Evolutionary conservation across 1,284 basidiomycete genomes (phyloP), one percentile per base, ranked within the genome.

Genomic region (Ceratobasidium sp.): DNA sequence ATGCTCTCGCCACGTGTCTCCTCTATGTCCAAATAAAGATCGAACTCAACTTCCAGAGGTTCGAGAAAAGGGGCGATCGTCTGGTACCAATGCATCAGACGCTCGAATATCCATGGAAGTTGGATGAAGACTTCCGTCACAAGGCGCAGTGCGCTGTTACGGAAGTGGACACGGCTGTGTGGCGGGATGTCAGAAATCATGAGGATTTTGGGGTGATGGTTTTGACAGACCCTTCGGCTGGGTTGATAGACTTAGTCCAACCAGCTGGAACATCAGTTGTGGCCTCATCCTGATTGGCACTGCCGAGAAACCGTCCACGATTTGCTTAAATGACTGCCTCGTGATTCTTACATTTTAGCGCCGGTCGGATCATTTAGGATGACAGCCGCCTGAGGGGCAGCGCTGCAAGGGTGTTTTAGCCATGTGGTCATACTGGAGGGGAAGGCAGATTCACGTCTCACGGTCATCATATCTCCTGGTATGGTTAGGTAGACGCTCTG

Each of bases 201-300:
- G 10, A 41, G 27, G 27, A 30, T n/a, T 64, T 44, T 5, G 35
- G 8, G 33, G 59, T 18, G 23, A 5, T 20, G 8, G 10, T 20
- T 10, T 8, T 27, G 41, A 44, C 62, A 2, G 8, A 74, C 71
- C 71, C 71, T 64, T 74, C 71, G 4, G 71, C 71, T 10, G 71
- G 71, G n/a, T 74, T 74, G 14, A 30, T 33, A 20, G 4, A 52
- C 23, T 64, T 59, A 6, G 16, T 16, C 71, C 71, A 74, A 18
- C 48, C 71, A 16, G 16, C n/a, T 18, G 55, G 71, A 35, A 48
- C 20, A 3, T 50, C 38, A 10, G 38, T 68, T 20, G 30, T 23
- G 3, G 35, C n/a, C 30, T 33, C 23, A 5, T 68, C 50, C 18
- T 54, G 33, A 23, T 54, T 54, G 4, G 23, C 50, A 54, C 48